Evolutionary conservation across 176 grass and related monocot genomes (phyloP), one percentile per base, ranked within the genome.

Genomic region (Musa itinerans): DNA sequence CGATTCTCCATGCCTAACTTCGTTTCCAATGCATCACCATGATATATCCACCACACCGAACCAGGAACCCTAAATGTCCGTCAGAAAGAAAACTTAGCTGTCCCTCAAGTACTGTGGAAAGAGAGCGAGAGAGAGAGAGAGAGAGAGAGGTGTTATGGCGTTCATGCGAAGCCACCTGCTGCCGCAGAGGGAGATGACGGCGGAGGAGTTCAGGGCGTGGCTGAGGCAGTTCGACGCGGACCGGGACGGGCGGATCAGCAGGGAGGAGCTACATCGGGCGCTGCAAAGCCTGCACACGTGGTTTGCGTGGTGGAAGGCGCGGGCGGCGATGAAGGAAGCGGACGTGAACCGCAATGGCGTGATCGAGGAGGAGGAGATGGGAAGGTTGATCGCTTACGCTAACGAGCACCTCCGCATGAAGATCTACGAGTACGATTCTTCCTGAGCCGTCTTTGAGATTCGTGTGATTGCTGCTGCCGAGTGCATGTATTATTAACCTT

Each of bases 271-370:
- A 79, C 78, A 80, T 63, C 81, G 53, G 22, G 84, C 87, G 73
- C 77, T 89, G 71, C 84, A 78, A 72, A 92, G 90, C 76, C 66
- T 92, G 27, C 71, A 92, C 68, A 62, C 83, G 52, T 92, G 90
- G 90, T 92, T 92, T 74, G 82, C 82, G 17, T 80, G 90, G 87
- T 89, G 90, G 90, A 89, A 92, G 79, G 90, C 90, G 43, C 43
- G 87, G 73, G 81, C 67, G 54, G 90, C 83, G 14, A 56, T 89
- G 76, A 85, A 80, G 65, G 79, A 65, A 7, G 84, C 79, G 26
- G 90, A 92, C 71, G 76, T 63, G 63, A 89, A 92, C 84, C 72
- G 77, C 68, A 81, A 92, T 83, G 69, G 84, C 67, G 43, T 34
- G 2, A 87, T 92, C 59, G 90, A 89, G 65, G 56, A 17, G 19